Evolutionary conservation across 495 filamentous ascomycete genomes (phyloP).

Genomic region (Darksidea phi): DNA sequence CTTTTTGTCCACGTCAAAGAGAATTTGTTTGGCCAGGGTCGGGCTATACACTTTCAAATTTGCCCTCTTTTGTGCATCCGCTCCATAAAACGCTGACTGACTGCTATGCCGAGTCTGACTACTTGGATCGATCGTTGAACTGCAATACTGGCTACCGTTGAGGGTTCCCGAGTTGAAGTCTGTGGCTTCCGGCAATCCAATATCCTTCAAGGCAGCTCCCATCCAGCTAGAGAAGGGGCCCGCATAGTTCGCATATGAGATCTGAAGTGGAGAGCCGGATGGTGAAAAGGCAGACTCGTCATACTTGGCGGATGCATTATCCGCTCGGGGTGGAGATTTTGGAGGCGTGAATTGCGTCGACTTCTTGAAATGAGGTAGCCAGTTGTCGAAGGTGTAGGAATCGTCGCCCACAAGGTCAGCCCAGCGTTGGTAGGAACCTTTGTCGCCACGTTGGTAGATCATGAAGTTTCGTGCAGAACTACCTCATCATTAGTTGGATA

Average conservation of each 20-base stretch:
- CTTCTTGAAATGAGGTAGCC: slow-evolving; percentile 57
- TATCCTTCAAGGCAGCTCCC: neutral
- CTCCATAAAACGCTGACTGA: neutral
- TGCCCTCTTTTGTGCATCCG: slow-evolving; percentile 37
- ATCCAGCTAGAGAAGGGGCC: slow-evolving; percentile 13
- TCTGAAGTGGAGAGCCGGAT: slow-evolving; percentile 15
- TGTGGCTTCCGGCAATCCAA: slow-evolving; percentile 20
- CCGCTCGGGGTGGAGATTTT: slow-evolving; percentile 35
- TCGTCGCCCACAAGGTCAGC: slow-evolving; percentile 57
- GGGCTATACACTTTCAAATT: slow-evolving; percentile 41
- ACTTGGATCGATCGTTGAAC: slow-evolving; percentile 40
- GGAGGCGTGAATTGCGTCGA: slow-evolving; percentile 55
- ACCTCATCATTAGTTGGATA: slow-evolving; percentile 9
- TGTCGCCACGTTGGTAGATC: slow-evolving; percentile 42
- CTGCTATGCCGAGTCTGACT: slow-evolving; percentile 20
- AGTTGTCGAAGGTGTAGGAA: slow-evolving; percentile 53
- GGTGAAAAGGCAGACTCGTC: slow-evolving; percentile 31
- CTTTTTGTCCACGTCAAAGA: slow-evolving; percentile 48
- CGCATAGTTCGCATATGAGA: slow-evolving; percentile 26
- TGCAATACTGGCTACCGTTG: slow-evolving; percentile 32
- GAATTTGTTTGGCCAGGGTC: slow-evolving; percentile 47
- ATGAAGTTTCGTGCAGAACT: slow-evolving; percentile 34
- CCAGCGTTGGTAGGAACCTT: slow-evolving; percentile 53
- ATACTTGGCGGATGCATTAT: slow-evolving; percentile 51
- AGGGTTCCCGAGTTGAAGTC: slow-evolving; percentile 41